Conservation (phyloP, 345 rosid genomes). For the Microthlaspi erraticum region DNA sequence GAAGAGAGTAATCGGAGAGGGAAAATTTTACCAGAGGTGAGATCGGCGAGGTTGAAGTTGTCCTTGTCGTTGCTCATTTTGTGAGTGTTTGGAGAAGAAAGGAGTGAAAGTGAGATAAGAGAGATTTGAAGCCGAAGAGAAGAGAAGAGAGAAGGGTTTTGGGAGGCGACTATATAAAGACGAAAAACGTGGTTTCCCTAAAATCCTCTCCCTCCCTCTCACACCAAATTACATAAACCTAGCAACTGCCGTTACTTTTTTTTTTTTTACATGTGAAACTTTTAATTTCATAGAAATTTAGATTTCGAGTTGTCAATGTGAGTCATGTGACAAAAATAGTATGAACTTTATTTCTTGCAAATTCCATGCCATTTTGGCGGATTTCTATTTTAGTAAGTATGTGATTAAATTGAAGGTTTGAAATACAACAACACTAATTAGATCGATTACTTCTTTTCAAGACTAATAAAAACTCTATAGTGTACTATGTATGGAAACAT, state of each 20-base stretch:
- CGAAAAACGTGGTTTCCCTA: constrained; percentile 3
- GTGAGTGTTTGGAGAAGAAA: constrained; percentile 8
- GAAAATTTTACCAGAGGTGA: constrained; percentile 53
- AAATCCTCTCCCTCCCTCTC: constrained; percentile 20
- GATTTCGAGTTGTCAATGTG: background rate
- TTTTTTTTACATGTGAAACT: background rate
- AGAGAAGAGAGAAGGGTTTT: background rate
- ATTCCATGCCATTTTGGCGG: no score
- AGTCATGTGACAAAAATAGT: background rate
- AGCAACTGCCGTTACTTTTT: background rate
- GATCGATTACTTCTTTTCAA: no score
- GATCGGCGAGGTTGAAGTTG: constrained; percentile 71
- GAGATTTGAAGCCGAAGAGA: background rate
- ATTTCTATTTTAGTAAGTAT: no score
- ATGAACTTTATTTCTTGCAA: no score
- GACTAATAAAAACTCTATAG: no score
- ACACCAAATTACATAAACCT: constrained; percentile 18
- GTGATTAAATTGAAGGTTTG: no score
- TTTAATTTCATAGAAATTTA: background rate
- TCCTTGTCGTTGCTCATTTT: constrained; percentile 67
- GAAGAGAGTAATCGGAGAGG: background rate
- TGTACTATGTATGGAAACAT: no score
- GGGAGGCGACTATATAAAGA: constrained; percentile 22
- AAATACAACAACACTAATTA: no score
- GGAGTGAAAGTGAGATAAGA: background rate